These are phyloP conservation scores for Neurospora sublineolata DNA, from an alignment of 495 filamentous ascomycete species.

Conservation along the genomic window DNA sequence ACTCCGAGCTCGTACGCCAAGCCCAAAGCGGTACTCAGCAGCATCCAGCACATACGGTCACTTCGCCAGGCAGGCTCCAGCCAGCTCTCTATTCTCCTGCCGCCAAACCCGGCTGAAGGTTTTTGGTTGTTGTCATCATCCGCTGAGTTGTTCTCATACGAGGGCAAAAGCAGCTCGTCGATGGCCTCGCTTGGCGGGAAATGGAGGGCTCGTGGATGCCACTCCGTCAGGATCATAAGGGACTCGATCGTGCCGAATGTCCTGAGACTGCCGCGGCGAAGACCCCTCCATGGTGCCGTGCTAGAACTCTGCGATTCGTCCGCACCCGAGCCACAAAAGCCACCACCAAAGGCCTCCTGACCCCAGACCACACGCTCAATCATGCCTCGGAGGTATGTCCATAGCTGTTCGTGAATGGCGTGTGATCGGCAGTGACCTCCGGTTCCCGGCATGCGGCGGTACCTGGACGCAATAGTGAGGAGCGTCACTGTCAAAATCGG, in stretches of 20 bases:
- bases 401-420: conserved; percentile 91
- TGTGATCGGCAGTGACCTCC: conserved; percentile 75
- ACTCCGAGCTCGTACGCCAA: conserved; percentile 90
- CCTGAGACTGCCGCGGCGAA: conserved; percentile 65
- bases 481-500: conserved; percentile 85
- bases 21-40: conserved; percentile 80
- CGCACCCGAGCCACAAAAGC: conserved; percentile 67
- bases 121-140: conserved; percentile 37
- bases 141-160: conserved; percentile 34
- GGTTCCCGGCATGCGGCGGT: conserved; percentile 64
- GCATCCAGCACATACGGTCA: conserved; percentile 98
- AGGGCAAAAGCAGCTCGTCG: conserved; percentile 46
- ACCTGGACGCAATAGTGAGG: conserved; percentile 80
- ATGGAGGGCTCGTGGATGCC: conserved; percentile 90
- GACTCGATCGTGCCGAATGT: conserved; percentile 91
- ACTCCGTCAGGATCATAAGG: conserved; percentile 85
- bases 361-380: conserved; percentile 91
- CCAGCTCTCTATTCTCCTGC: conserved; percentile 80
- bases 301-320: conserved; percentile 52
- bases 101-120: conserved; percentile 42
- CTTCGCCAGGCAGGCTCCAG: conserved; percentile 92
- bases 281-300: conserved; percentile 45
- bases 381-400: conserved; percentile 87
- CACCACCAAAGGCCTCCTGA: conserved; percentile 85
- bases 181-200: conserved; percentile 79